phyloP scores from a whole-genome alignment of 2,329 filamentous ascomycete species.

The Emericellopsis cladophorae region DNA sequence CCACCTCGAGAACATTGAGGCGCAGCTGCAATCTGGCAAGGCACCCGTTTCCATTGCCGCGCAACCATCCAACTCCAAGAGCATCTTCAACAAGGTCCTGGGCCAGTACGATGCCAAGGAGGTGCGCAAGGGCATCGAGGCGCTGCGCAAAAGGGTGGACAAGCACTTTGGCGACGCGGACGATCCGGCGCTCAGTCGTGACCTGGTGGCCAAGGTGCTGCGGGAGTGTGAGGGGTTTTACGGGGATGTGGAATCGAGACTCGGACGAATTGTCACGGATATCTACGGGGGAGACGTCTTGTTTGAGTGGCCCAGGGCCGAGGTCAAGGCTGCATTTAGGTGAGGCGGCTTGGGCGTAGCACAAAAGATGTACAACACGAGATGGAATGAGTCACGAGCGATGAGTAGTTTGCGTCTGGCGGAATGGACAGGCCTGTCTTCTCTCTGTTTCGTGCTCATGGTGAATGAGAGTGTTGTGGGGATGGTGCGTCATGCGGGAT shows the following conservation, averaged over 20 bases:
- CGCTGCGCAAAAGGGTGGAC: constrained; percentile 81
- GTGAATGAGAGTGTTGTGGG: not conserved
- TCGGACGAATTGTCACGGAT: constrained; percentile 45
- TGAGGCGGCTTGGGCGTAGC: not conserved
- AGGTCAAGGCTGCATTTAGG: constrained; percentile 47
- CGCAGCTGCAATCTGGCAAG: constrained; percentile 48
- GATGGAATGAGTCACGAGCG: not conserved
- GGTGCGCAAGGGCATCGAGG: constrained; percentile 79
- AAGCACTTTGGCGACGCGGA: constrained; percentile 94
- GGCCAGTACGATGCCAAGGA: constrained; percentile 72
- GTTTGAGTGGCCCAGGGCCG: constrained; percentile 53
- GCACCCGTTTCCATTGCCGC: constrained; percentile 53
- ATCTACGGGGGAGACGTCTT: constrained; percentile 52
- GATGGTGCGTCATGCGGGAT: too few species aligned
- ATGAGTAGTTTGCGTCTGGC: not conserved
- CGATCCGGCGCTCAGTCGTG: constrained; percentile 51
- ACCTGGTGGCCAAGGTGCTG: constrained; percentile 44
- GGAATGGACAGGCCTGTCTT: not conserved
- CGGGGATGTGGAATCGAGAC: constrained; percentile 45
- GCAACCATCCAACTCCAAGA: constrained; percentile 72
- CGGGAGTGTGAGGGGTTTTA: constrained; percentile 52
- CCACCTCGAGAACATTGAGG: constrained; percentile 81
- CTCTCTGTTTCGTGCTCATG: not conserved
- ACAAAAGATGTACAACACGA: not conserved
- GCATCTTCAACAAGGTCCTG: constrained; percentile 76